These are phyloP conservation scores for Funneliformis mosseae DNA, from an alignment of 192 early-diverging fungal species.

Conservation along the genomic window DNA sequence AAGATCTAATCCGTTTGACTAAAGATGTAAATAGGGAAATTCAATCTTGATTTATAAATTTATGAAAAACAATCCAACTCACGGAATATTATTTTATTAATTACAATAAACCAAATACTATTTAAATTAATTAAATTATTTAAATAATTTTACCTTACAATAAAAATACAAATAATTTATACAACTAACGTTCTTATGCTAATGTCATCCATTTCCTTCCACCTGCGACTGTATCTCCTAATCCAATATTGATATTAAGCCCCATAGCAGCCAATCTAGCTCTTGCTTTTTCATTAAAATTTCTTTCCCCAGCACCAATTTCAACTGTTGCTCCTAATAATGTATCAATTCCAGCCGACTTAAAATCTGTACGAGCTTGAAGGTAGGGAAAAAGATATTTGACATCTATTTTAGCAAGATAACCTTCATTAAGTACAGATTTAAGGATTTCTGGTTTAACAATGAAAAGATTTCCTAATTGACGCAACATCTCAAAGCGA, in stretches of 20 bases:
- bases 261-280: constrained; percentile 30
- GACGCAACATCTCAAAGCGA: constrained; percentile 86
- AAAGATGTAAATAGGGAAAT: too few species aligned
- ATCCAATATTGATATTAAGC: neutral
- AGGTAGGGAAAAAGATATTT: constrained; percentile 84
- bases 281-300: constrained; percentile 33
- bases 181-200: neutral
- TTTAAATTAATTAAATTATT: too few species aligned
- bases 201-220: constrained; percentile 2
- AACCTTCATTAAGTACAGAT: constrained; percentile 84
- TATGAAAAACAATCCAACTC: too few species aligned
- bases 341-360: constrained; percentile 61
- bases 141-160: too few species aligned
- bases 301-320: constrained; percentile 26
- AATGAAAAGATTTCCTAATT: constrained; percentile 91
- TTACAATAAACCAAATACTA: too few species aligned
- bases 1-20: too few species aligned
- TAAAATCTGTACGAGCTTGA: constrained; percentile 84
- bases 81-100: too few species aligned
- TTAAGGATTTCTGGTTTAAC: constrained; percentile 90
- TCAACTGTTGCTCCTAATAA: constrained; percentile 46
- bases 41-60: too few species aligned
- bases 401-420: constrained; percentile 80
- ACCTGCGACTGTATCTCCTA: neutral
- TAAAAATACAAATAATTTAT: too few species aligned